Base-by-base conservation (phyloP, 2,329 filamentous ascomycete species). In the Biscogniauxia marginata region DNA sequence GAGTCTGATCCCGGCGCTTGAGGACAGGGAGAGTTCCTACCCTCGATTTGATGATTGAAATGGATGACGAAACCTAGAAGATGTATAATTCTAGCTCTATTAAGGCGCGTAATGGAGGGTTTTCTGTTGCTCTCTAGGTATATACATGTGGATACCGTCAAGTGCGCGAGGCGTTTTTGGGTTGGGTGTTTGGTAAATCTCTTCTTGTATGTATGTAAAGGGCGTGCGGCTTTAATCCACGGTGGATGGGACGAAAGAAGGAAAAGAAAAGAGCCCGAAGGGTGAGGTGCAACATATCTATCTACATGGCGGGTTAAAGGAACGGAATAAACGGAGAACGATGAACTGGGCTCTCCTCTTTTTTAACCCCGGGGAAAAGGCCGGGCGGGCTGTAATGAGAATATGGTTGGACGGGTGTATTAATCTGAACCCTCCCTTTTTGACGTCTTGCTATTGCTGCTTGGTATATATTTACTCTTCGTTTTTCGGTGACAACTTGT, bases 1-100 rank as follows among this genome's bases (percentile, higher is more conserved):
- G 62, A 83, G 68, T 78, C 85, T 71, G 77, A 85, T 63, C 80
- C 82, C 0, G 71, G 67, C 11, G 74, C 76, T 25, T 79, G 60
- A 48, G 1, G 24, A 19, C 30, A 8, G 47, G 23, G 22, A 51
- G 7, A 34, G 46, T 25, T 25, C 11, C 24, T 39, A 4, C 30
- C 30, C 30, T 39, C 30, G n/a, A 53, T 52, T 52, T 53, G 21
- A 25, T 52, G 46, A 53, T 49, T 19, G 24, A 47, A n/a, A 39
- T 39, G 30, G 30, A 16, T 39, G 30, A 39, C n/a, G 30, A 39
- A 11, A 34, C 30, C 13, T 6, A 39, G 13, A 16, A 39, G 30
- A 39, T 39, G 30, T 39, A 39, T n/a, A 39, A 8, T 39, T 39
- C 2, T 16, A 39, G 6, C 30, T 39, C 13, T 39, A 39, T 16